Percentiles rank a stretch among this genome's conserved stretches.
Evolutionary conservation across 306 rosid genomes (phyloP).

Genomic region (Vigna reflexopilosa): DNA sequence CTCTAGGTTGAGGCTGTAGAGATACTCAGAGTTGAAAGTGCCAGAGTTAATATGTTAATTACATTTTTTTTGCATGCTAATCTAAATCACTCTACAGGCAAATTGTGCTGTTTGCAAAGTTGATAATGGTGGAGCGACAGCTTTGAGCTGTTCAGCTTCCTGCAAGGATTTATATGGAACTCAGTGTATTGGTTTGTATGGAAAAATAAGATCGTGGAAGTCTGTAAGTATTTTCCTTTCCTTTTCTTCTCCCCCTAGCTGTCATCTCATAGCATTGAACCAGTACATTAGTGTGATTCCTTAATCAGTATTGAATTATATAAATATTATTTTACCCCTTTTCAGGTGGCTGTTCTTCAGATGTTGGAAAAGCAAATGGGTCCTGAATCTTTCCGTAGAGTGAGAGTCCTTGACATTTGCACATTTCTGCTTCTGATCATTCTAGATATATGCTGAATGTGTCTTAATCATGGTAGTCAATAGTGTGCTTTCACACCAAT

Average conservation of each 20-base stretch:
- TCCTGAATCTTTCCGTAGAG: conserved; percentile 95
- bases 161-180: conserved; percentile 95
- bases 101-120: conserved; percentile 91
- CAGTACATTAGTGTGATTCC: conserved; percentile 3
- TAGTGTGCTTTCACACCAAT: too few relatives aligned
- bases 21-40: conserved; percentile 22
- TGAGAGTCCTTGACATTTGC: conserved; percentile 51
- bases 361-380: conserved; percentile 99
- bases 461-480: not conserved
- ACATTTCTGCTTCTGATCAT: conserved; percentile 4
- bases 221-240: conserved; percentile 69
- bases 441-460: conserved; percentile 23
- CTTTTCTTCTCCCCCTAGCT: not conserved
- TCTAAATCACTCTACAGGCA: conserved; percentile 59
- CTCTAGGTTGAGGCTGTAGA: conserved; percentile 21
- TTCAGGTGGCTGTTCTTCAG: conserved; percentile 94
- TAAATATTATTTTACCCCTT: not conserved
- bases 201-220: conserved; percentile 96
- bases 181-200: conserved; percentile 82
- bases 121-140: conserved; percentile 85
- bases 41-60: conserved; percentile 23
- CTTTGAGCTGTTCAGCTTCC: conserved; percentile 86
- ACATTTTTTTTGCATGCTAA: conserved; percentile 11
- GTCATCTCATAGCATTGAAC: not conserved
- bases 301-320: conserved; percentile 18